These are phyloP conservation scores for Phaseolus coccineus DNA, from an alignment of 331 rosid species.

Conservation along the genomic window DNA sequence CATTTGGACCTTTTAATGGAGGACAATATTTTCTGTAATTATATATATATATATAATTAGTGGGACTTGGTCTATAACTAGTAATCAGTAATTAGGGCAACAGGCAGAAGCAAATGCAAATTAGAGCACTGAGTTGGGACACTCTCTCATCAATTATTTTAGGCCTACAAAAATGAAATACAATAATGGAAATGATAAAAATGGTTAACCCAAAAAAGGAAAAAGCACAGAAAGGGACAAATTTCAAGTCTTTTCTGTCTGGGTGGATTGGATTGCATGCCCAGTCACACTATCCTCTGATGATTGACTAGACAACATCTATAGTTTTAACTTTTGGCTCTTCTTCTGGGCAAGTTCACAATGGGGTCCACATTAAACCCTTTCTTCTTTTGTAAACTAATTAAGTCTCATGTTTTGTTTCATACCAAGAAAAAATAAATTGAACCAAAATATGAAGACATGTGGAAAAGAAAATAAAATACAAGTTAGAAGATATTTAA, in stretches of 20 bases:
- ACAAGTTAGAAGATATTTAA: too few species aligned
- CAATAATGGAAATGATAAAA: not conserved
- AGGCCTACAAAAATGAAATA: not conserved
- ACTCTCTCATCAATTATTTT: conserved; percentile 1
- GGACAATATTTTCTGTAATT: not conserved
- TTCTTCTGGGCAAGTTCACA: conserved; percentile 2
- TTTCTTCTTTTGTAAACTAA: not conserved
- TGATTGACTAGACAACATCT: not conserved
- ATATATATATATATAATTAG: not conserved
- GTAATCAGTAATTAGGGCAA: too few species aligned
- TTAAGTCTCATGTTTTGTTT: too few species aligned
- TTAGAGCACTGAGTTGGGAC: not conserved
- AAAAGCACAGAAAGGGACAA: conserved; percentile 22
- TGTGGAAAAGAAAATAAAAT: too few species aligned
- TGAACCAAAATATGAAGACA: too few species aligned
- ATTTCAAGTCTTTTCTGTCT: conserved; percentile 24
- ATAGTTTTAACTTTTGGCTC: not conserved
- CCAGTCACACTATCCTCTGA: not conserved
- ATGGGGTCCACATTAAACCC: conserved; percentile 14
- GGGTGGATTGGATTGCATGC: not conserved
- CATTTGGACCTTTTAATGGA: not conserved
- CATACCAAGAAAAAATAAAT: too few species aligned
- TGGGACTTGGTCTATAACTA: too few species aligned
- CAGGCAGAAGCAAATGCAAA: too few species aligned
- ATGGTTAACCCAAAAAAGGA: not conserved